Base-by-base conservation (phyloP, 1,284 basidiomycete species). In the Erythrobasidium hasegawianum region DNA sequence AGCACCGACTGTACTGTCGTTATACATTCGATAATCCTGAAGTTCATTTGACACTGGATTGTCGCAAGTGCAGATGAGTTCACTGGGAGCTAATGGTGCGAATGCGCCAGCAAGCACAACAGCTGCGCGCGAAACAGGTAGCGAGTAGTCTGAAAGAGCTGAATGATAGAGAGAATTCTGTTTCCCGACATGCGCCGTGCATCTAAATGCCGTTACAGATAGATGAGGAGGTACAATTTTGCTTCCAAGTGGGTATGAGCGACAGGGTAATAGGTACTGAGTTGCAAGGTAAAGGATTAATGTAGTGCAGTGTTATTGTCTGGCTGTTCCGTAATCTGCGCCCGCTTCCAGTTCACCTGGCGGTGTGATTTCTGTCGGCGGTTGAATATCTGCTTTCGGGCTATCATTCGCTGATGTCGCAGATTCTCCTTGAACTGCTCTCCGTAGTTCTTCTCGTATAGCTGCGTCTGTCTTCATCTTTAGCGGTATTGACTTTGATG, bases 81-180 rank as follows among this genome's bases (percentile, higher is more conserved):
- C 11, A 11, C 11, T 4, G 5, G 33, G 33, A 4, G 33, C 33
- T 33, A 11, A 5, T 33, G 33, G 33, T 33, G 33, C n/a, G n/a
- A n/a, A n/a, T n/a, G n/a, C n/a, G n/a, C n/a, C n/a, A n/a, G n/a
- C n/a, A n/a, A n/a, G n/a, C n/a, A n/a, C n/a, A n/a, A n/a, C n/a
- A n/a, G n/a, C n/a, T n/a, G n/a, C n/a, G n/a, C n/a, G n/a, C n/a
- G n/a, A n/a, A n/a, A 41, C 5, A 33, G 33, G 27, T 59, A 8
- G n/a, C 47, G 22, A 22, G 47, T 22, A 72, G 72, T 50, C 68
- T 75, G 29, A 71, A 70, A 5, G 74, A 75, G 57, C 64, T 72
- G 59, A 75, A 74, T 1, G 74, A 75, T 64, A 73, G 72, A 60
- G 71, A 75, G 70, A 69, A 73, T 20, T 41, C 62, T 14, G 64